Conservation (phyloP, 1,284 basidiomycete genomes). For the Ganoderma lucidum region DNA sequence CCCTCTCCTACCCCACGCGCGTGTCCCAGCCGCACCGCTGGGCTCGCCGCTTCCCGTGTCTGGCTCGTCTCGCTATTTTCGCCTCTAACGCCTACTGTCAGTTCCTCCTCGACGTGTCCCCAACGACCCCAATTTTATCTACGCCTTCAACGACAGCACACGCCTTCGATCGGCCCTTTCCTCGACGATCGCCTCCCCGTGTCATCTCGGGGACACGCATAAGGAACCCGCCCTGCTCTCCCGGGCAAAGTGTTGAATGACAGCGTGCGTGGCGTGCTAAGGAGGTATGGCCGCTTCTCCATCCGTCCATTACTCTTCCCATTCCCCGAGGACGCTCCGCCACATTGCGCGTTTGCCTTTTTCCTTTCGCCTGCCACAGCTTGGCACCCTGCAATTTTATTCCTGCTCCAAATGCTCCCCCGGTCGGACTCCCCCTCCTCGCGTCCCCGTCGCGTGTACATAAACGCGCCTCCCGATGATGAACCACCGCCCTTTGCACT, state of each 20-base stretch:
- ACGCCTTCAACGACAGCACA: background rate
- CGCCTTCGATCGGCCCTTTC: background rate
- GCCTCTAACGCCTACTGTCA: background rate
- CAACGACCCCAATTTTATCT: background rate
- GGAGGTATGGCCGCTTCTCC: conserved; percentile 2
- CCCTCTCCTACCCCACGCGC: background rate
- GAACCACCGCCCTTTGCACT: background rate
- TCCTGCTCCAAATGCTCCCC: background rate
- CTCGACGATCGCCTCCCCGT: conserved; percentile 15
- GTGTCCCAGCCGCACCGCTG: background rate
- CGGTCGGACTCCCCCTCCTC: background rate
- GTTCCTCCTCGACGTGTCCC: background rate
- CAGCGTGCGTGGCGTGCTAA: conserved; percentile 1
- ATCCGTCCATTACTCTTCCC: background rate
- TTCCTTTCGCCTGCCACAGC: background rate
- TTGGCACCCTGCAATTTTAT: background rate
- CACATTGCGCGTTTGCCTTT: background rate
- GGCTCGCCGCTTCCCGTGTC: background rate
- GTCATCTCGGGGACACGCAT: conserved; percentile 7
- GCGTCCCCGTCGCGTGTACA: background rate
- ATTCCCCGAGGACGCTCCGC: background rate
- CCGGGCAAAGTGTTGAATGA: background rate
- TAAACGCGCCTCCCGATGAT: background rate
- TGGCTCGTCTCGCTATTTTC: background rate
- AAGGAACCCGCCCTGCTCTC: background rate